phyloP scores from a whole-genome alignment of 345 rosid species.

The Balakata baccata region DNA sequence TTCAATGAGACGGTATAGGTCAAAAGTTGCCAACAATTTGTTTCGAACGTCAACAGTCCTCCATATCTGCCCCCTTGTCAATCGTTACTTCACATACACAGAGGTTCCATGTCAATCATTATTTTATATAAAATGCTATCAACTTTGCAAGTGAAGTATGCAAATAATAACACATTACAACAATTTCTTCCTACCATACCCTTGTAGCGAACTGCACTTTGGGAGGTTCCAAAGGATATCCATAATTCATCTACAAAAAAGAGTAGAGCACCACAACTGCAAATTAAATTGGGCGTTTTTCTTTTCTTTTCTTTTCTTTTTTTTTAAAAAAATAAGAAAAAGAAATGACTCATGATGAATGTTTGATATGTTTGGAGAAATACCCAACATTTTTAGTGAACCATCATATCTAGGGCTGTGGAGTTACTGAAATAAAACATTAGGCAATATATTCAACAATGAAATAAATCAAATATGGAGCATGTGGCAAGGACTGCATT shows the following conservation, averaged over 20 bases:
- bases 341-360: no score
- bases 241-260: constrained; percentile 80
- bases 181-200: constrained; percentile 73
- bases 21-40: neutral
- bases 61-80: neutral
- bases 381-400: no score
- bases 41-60: neutral
- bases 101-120: neutral
- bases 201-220: constrained; percentile 93
- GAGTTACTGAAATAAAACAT: no score
- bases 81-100: neutral
- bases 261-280: constrained; percentile 15
- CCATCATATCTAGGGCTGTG: no score
- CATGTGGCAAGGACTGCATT: neutral
- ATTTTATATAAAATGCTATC: neutral
- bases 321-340: neutral
- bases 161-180: constrained; percentile 14
- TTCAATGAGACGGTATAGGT: neutral
- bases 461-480: no score
- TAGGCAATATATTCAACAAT: no score
- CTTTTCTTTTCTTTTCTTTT: no score
- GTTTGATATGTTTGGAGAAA: no score
- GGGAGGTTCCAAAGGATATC: constrained; percentile 99
- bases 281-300: neutral
- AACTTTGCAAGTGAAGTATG: constrained; percentile 7